These are phyloP conservation scores for Dryadomyces sulphureus DNA, from an alignment of 2,329 filamentous ascomycete genomes.

Conservation along the genomic window DNA sequence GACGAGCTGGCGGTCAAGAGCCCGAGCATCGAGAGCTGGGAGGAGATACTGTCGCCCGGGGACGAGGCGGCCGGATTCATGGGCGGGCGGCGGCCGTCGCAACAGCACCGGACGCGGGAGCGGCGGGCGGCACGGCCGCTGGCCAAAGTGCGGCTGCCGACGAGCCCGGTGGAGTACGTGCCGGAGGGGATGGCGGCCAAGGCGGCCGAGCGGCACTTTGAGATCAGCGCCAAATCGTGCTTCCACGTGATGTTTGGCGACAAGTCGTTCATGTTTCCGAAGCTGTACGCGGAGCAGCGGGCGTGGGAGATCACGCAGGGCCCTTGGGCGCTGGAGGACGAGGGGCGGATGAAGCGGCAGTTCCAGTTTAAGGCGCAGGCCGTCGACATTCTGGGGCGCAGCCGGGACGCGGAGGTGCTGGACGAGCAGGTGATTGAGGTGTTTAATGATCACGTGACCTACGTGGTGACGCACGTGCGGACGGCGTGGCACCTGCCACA, in stretches of 20 bases:
- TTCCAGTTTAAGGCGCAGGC: slow-evolving; percentile 68
- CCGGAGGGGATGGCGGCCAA: slow-evolving; percentile 67
- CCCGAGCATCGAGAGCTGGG: slow-evolving; percentile 79
- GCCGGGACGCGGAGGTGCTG: slow-evolving; percentile 46
- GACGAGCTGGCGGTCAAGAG: slow-evolving; percentile 44
- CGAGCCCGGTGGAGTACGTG: slow-evolving; percentile 67
- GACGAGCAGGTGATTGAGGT: slow-evolving; percentile 83
- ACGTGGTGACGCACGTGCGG: slow-evolving; percentile 47
- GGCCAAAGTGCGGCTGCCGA: slow-evolving; percentile 68
- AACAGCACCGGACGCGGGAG: not conserved
- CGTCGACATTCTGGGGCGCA: slow-evolving; percentile 47
- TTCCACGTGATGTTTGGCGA: slow-evolving; percentile 97
- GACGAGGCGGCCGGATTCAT: slow-evolving; percentile 17
- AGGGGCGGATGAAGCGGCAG: slow-evolving; percentile 57
- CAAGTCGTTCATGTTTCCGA: slow-evolving; percentile 85
- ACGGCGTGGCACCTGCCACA: slow-evolving; percentile 77
- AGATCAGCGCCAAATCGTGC: slow-evolving; percentile 82
- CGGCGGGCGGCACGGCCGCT: slow-evolving; percentile 19
- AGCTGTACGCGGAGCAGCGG: slow-evolving; percentile 71
- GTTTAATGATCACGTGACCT: slow-evolving; percentile 59
- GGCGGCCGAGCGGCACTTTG: slow-evolving; percentile 68
- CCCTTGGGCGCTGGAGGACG: slow-evolving; percentile 62
- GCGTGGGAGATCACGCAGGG: slow-evolving; percentile 72
- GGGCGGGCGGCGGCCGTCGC: slow-evolving; percentile 18
- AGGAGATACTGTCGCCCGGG: slow-evolving; percentile 54